Evolutionary conservation across 2,329 filamentous ascomycete species (phyloP).

Genomic region (Incumbomyces lentus): DNA sequence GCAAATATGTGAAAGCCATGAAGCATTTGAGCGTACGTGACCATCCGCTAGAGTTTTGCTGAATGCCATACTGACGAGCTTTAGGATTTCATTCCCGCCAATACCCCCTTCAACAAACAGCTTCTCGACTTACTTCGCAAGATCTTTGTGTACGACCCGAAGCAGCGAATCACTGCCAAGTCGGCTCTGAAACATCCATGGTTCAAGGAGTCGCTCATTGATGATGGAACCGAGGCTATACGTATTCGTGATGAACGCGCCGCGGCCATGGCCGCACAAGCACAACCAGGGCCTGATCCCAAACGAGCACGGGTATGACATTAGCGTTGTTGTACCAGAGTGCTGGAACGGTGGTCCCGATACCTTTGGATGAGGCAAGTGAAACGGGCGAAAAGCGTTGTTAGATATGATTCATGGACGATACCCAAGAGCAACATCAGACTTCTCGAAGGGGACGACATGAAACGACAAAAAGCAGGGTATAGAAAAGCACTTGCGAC

Average conservation of each 20-base stretch:
- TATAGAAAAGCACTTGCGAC: neutral
- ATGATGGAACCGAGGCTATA: conserved; percentile 56
- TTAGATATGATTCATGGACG: neutral
- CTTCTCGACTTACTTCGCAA: conserved; percentile 53
- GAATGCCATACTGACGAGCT: conserved; percentile 17
- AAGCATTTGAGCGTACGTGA: conserved; percentile 50
- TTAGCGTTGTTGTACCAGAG: neutral
- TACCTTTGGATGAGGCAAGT: no score
- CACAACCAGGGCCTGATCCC: conserved; percentile 9
- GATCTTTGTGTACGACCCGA: conserved; percentile 59
- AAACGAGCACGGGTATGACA: conserved; percentile 17
- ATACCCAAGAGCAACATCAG: neutral
- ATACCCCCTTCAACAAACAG: conserved; percentile 49
- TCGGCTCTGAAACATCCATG: conserved; percentile 56
- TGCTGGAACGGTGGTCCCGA: no score
- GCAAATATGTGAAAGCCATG: conserved; percentile 60
- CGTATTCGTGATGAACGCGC: conserved; percentile 39
- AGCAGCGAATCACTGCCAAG: conserved; percentile 54
- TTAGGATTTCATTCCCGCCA: conserved; percentile 53
- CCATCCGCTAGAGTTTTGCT: conserved; percentile 15
- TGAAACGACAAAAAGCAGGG: conserved; percentile 1
- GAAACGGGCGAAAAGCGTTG: no score
- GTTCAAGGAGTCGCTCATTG: conserved; percentile 54
- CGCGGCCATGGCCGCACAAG: conserved; percentile 8
- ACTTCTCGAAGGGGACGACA: no score